phyloP scores from a whole-genome alignment of 345 rosid species.

The Luvunga scandens region DNA sequence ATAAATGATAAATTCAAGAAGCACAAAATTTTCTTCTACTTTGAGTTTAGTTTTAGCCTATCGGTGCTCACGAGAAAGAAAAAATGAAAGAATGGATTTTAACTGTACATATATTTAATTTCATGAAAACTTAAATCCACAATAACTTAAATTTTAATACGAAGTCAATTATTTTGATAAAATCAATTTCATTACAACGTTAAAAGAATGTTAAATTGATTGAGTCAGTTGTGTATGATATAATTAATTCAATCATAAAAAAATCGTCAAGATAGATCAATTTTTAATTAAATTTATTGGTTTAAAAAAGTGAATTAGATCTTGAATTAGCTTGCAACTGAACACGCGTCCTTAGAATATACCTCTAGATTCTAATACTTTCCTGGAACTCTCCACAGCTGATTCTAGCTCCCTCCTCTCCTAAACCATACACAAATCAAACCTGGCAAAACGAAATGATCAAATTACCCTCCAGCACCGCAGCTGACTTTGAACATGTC shows the following conservation, averaged over 20 bases:
- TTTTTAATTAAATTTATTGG: background rate
- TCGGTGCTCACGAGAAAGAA: too few species aligned
- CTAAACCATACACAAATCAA: background rate
- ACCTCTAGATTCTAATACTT: background rate
- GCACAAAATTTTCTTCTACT: too few species aligned
- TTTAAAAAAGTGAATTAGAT: background rate
- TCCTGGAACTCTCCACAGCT: background rate
- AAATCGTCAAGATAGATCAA: background rate
- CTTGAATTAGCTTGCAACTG: background rate
- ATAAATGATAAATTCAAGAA: too few species aligned
- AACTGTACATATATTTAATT: too few species aligned
- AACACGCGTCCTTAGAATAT: background rate
- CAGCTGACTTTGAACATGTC: background rate
- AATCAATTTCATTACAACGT: too few species aligned
- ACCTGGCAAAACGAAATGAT: background rate
- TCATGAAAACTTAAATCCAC: too few species aligned
- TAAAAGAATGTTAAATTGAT: too few species aligned
- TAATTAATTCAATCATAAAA: background rate
- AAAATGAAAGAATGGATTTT: too few species aligned
- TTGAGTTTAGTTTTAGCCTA: too few species aligned
- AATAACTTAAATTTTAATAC: too few species aligned
- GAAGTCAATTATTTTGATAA: too few species aligned
- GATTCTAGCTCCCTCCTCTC: background rate
- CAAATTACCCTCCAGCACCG: background rate
- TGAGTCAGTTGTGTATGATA: too few species aligned